Evolutionary conservation across 805 yeast species (phyloP).

Genomic region (Spencermartinsiella europaea): DNA sequence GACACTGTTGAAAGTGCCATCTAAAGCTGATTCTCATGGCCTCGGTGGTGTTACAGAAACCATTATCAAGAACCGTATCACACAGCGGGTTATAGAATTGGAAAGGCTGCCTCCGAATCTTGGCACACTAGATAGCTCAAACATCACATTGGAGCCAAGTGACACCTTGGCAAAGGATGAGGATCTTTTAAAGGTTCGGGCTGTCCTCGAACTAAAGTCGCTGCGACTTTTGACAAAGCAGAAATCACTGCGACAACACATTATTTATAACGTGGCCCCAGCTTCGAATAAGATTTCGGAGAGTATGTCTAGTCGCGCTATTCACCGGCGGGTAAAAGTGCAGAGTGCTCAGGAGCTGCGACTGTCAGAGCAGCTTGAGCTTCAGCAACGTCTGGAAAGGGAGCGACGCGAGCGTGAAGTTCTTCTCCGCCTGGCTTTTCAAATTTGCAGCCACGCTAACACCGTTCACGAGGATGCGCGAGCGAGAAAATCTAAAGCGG

Average conservation of each 20-base stretch:
- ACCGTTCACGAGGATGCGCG: slow-evolving; percentile 23
- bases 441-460: slow-evolving; percentile 24
- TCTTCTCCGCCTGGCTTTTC: slow-evolving; percentile 29
- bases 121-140: slow-evolving; percentile 27
- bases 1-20: not conserved
- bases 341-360: slow-evolving; percentile 59
- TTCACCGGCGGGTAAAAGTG: slow-evolving; percentile 69
- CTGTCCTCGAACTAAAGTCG: slow-evolving; percentile 53
- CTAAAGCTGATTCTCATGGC: not conserved
- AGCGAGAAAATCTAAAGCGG: slow-evolving; percentile 18
- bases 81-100: slow-evolving; percentile 41
- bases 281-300: slow-evolving; percentile 44
- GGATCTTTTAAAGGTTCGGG: slow-evolving; percentile 37
- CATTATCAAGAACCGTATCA: slow-evolving; percentile 36
- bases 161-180: slow-evolving; percentile 23
- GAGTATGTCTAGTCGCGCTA: slow-evolving; percentile 73
- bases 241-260: slow-evolving; percentile 77
- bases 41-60: slow-evolving; percentile 38
- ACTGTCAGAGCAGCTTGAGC: slow-evolving; percentile 47
- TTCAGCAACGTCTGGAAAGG: slow-evolving; percentile 37
- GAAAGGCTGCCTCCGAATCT: slow-evolving; percentile 34
- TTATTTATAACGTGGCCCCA: slow-evolving; percentile 70
- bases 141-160: slow-evolving; percentile 24
- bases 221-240: slow-evolving; percentile 74
- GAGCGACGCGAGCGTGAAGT: slow-evolving; percentile 34